These are phyloP conservation scores for Boechera divaricarpa DNA, from an alignment of 345 rosid genomes.

Conservation along the genomic window DNA sequence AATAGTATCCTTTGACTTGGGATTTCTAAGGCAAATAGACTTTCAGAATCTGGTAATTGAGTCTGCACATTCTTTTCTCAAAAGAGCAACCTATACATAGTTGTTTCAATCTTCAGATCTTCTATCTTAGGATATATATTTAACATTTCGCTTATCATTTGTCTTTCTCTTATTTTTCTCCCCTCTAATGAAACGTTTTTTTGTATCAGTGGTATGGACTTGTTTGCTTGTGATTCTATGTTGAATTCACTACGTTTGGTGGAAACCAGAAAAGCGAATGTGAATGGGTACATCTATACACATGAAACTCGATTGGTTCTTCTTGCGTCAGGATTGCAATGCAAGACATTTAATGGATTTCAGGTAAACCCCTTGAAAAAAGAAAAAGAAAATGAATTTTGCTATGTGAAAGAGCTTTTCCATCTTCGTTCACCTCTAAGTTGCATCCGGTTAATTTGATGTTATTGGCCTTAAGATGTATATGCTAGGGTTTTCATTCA, in stretches of 20 bases:
- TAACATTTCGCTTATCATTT: constrained; percentile 11
- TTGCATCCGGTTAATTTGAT: constrained; percentile 22
- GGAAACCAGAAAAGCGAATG: constrained; percentile 74
- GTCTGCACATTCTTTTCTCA: constrained; percentile 3
- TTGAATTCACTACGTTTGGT: constrained; percentile 73
- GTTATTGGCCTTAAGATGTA: constrained; percentile 2
- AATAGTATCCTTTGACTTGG: background rate
- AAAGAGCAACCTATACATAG: constrained; percentile 12
- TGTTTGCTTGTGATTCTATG: constrained; percentile 68
- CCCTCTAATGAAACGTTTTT: constrained; percentile 33
- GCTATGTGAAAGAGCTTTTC: constrained; percentile 14
- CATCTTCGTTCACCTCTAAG: background rate
- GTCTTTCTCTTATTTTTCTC: background rate
- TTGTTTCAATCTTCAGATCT: constrained; percentile 29
- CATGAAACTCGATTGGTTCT: constrained; percentile 97
- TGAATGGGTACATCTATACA: constrained; percentile 86
- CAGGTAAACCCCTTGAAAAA: constrained; percentile 59
- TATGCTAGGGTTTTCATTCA: constrained; percentile 19
- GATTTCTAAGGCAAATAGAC: constrained; percentile 9
- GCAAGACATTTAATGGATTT: constrained; percentile 86
- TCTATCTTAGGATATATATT: background rate
- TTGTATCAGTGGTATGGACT: constrained; percentile 81
- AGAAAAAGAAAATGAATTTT: background rate
- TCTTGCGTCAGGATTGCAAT: constrained; percentile 98
- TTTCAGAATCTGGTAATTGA: constrained; percentile 20